Conservation (phyloP, 257 asterid genomes). For the Lavandula angustifolia region DNA sequence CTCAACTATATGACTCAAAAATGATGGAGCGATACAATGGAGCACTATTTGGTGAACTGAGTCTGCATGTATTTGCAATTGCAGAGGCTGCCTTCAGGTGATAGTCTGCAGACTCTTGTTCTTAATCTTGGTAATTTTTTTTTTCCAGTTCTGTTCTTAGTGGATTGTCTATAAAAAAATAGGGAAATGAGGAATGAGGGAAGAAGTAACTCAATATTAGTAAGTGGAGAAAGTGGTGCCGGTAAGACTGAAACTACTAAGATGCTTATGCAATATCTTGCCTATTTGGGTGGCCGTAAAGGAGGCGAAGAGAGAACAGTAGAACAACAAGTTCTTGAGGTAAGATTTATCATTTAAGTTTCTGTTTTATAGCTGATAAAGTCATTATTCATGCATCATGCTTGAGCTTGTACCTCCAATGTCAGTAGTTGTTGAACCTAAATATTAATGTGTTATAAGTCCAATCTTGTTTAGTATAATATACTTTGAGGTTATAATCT, state of each 20-base stretch:
- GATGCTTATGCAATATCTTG: constrained; percentile 94
- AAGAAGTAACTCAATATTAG: constrained; percentile 79
- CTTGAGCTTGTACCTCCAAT: constrained; percentile 11
- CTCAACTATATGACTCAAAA: constrained; percentile 63
- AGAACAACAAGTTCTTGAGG: constrained; percentile 93
- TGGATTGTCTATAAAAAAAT: constrained; percentile 38
- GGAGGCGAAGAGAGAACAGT: constrained; percentile 81
- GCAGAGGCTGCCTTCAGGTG: constrained; percentile 88
- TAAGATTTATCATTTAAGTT: constrained; percentile 31
- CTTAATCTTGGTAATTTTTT: constrained; percentile 20
- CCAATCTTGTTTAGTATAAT: constrained; percentile 8
- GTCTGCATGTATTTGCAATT: constrained; percentile 87
- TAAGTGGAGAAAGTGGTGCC: constrained; percentile 96
- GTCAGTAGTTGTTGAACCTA: not conserved
- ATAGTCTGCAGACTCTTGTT: constrained; percentile 25
- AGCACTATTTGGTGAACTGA: constrained; percentile 68
- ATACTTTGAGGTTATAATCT: constrained; percentile 3
- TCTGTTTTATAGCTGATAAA: constrained; percentile 19
- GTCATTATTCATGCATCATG: not conserved
- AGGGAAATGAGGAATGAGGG: constrained; percentile 91
- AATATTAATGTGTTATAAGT: not conserved
- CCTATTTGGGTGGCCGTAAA: constrained; percentile 86
- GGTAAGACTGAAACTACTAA: constrained; percentile 94
- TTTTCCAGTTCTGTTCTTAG: too few species aligned
- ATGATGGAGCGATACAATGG: constrained; percentile 85